These are phyloP conservation scores for Leccinum olivaceopallidum DNA, from an alignment of 768 basidiomycete genomes.

Conservation along the genomic window DNA sequence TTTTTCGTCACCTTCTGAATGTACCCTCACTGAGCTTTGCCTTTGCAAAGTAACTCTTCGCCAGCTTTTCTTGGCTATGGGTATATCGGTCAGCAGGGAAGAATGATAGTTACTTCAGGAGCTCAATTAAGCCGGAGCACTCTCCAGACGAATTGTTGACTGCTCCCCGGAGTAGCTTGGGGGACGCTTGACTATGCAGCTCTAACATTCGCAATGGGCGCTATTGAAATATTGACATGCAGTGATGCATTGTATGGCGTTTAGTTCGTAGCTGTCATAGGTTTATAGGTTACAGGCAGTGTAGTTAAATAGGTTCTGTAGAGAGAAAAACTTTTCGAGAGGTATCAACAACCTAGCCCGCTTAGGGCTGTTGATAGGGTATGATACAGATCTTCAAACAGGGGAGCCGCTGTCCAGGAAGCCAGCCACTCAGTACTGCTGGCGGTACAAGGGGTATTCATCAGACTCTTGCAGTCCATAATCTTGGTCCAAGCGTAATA, in stretches of 20 bases:
- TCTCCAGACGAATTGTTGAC: constrained; percentile 44
- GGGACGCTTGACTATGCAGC: constrained; percentile 76
- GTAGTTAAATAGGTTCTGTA: background rate
- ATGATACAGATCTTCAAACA: background rate
- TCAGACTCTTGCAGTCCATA: constrained; percentile 25
- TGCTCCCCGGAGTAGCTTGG: constrained; percentile 41
- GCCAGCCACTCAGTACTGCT: constrained; percentile 18
- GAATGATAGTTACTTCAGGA: constrained; percentile 37
- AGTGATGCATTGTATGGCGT: background rate
- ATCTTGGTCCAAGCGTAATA: constrained; percentile 35
- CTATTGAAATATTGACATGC: background rate
- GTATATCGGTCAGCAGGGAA: constrained; percentile 52
- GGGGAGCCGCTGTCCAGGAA: background rate
- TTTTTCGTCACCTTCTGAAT: background rate
- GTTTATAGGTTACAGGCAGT: background rate
- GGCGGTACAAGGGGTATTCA: constrained; percentile 39
- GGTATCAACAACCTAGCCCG: background rate
- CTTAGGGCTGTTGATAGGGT: background rate
- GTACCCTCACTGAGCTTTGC: constrained; percentile 33
- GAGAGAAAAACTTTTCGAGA: background rate
- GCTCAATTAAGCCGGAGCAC: constrained; percentile 84
- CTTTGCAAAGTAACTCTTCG: constrained; percentile 55
- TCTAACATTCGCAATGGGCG: constrained; percentile 51
- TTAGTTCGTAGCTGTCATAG: background rate
- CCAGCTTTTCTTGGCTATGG: constrained; percentile 44